Evolutionary conservation across 495 filamentous ascomycete species (phyloP).

Genomic region (Xylaria cubensis): DNA sequence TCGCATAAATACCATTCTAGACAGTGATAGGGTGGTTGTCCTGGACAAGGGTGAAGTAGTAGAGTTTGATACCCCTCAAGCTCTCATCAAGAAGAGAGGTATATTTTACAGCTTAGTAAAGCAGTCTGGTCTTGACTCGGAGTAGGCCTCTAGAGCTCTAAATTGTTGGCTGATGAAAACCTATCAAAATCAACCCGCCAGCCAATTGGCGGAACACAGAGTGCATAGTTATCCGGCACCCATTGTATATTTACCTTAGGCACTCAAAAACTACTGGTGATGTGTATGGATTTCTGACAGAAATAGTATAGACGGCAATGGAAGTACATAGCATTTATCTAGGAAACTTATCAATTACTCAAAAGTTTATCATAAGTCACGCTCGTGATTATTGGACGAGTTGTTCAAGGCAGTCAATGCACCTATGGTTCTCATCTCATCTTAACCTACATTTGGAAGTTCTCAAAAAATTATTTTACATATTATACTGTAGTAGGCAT

Average conservation of each 20-base stretch:
- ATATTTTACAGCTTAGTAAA: conserved; percentile 55
- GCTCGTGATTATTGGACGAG: not conserved
- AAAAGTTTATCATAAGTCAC: not conserved
- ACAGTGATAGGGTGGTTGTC: conserved; percentile 89
- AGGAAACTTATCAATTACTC: not conserved
- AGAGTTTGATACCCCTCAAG: conserved; percentile 55
- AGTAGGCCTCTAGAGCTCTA: conserved; percentile 27
- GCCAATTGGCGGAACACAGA: not conserved
- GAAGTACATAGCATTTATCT: not conserved
- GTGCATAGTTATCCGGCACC: not conserved
- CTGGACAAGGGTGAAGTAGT: conserved; percentile 61
- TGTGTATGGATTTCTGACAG: not conserved
- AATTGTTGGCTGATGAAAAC: not conserved
- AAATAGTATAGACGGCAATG: not conserved
- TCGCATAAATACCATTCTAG: conserved; percentile 95
- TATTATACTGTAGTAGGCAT: not conserved
- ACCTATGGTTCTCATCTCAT: not conserved
- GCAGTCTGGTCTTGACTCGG: conserved; percentile 54
- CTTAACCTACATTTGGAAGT: not conserved
- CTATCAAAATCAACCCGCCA: not conserved
- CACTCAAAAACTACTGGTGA: not conserved
- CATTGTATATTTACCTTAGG: not conserved
- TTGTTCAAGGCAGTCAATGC: not conserved
- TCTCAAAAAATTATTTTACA: not conserved
- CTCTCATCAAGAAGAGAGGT: conserved; percentile 51